A percentile compares a stretch with the other conserved stretches of the same genome.
Evolutionary conservation across 23 red algal species (phyloP).

Genomic region (Agarophyton chilense): DNA sequence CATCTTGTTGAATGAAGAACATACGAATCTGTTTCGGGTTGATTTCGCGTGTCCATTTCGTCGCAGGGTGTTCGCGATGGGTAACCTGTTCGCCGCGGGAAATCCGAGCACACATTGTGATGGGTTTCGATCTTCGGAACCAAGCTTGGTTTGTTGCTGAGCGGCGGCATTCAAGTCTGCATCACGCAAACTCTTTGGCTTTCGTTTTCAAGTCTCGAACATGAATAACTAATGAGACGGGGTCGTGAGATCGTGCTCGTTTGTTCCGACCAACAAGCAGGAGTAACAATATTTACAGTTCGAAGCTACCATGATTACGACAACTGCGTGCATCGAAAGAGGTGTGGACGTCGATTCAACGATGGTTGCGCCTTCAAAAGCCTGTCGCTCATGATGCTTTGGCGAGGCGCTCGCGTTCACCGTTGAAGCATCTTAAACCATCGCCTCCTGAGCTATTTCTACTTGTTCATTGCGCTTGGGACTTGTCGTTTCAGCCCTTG

Average conservation of each 20-base stretch:
- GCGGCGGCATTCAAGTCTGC: background rate
- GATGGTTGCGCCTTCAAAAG: background rate
- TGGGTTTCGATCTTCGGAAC: too few species aligned
- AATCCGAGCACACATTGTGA: too few species aligned
- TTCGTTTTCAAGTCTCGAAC: background rate
- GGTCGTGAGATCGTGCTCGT: background rate
- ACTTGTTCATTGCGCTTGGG: background rate
- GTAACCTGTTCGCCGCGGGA: too few species aligned
- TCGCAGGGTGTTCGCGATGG: too few species aligned
- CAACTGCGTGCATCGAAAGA: background rate
- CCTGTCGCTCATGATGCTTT: background rate
- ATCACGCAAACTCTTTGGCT: background rate
- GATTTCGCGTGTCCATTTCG: too few species aligned
- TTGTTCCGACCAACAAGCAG: background rate
- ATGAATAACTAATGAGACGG: too few species aligned
- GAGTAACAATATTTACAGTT: constrained; percentile 29
- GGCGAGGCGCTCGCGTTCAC: background rate
- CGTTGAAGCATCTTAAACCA: background rate
- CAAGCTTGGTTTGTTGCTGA: too few species aligned
- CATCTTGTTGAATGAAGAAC: too few species aligned
- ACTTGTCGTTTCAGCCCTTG: constrained; percentile 1
- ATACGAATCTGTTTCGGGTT: too few species aligned
- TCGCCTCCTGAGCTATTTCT: background rate
- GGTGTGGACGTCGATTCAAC: background rate
- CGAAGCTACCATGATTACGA: background rate